phyloP scores from a whole-genome alignment of 306 rosid genomes.

The Erythrophleum fordii region DNA sequence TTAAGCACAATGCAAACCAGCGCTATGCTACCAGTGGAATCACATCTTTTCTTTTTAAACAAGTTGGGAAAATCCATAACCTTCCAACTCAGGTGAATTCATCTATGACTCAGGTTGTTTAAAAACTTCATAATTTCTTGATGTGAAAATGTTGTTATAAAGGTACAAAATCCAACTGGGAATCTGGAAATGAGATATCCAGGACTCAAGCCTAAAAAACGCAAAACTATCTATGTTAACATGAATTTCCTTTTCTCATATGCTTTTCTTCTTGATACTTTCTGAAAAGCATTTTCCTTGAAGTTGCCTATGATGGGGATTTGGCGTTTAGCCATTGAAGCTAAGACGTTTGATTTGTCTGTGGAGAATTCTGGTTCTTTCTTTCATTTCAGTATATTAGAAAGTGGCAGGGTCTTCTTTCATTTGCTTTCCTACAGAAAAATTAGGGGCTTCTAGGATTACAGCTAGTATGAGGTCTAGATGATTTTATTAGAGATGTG shows the following conservation, averaged over 20 bases:
- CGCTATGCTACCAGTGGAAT: slow-evolving; percentile 95
- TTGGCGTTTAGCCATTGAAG: neutral
- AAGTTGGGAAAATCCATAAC: slow-evolving; percentile 78
- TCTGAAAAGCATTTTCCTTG: neutral
- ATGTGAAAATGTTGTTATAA: neutral
- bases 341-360: neutral
- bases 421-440: too few species aligned
- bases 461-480: too few species aligned
- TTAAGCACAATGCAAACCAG: slow-evolving; percentile 95
- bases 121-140: neutral
- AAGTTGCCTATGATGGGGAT: neutral
- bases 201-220: neutral
- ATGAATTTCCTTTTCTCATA: neutral
- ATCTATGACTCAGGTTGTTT: slow-evolving; percentile 19
- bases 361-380: too few species aligned
- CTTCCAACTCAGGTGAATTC: slow-evolving; percentile 83
- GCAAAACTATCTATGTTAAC: neutral
- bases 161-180: neutral
- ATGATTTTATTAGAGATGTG: too few species aligned
- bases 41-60: slow-evolving; percentile 89
- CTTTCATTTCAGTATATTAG: too few species aligned
- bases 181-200: neutral
- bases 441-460: too few species aligned
- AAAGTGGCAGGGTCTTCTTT: too few species aligned
- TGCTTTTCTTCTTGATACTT: neutral